Evolutionary conservation across 2,329 filamentous ascomycete genomes (phyloP), one percentile per base, ranked within the genome.

Genomic region (Aspergillus proliferans): DNA sequence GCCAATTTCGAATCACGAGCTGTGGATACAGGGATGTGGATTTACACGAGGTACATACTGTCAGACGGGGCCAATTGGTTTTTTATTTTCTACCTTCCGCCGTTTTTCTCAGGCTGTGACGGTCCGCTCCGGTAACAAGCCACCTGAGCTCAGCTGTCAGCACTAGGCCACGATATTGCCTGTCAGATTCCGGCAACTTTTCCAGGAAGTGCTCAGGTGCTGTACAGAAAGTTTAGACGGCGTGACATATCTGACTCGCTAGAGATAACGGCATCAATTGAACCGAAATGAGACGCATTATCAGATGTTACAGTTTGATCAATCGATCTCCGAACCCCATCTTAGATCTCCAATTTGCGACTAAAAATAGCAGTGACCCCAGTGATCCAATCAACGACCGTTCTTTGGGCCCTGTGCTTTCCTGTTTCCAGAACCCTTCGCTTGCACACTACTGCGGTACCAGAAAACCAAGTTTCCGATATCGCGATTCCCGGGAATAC

Each of bases 391-490:
- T 47, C 41, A 47, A 30, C 34, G 21, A 46, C 18, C 43, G 49
- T 42, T 33, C 24, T 47, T 21, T 43, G 49, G 43, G 52, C 49
- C 49, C 53, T 12, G 22, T 43, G 15, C 42, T 46, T 53, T 50
- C 47, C 58, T 55, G 55, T 55, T 65, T 67, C 62, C 58, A 61
- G 62, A 65, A 63, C 55, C 46, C 56, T 62, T 56, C 53, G 59
- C 58, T 52, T 42, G 39, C 39, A 18, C 39, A 21, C n/a, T 36
- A 19, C n/a, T 36, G 34, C n/a, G 15, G 34, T 36, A 18, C n/a
- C 26, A 30, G 26, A 36, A 36, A 36, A 36, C 34, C n/a, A 36
- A 15, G 14, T 15, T 36, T 36, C 28, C 28, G 28, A 33, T 14
- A 21, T 21, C 21, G 21, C 10, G 26, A 30, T 30, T 30, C 4